Evolutionary conservation across 2,329 filamentous ascomycete species (phyloP), one percentile per base, ranked within the genome.

Genomic region (Xylaria sp.): DNA sequence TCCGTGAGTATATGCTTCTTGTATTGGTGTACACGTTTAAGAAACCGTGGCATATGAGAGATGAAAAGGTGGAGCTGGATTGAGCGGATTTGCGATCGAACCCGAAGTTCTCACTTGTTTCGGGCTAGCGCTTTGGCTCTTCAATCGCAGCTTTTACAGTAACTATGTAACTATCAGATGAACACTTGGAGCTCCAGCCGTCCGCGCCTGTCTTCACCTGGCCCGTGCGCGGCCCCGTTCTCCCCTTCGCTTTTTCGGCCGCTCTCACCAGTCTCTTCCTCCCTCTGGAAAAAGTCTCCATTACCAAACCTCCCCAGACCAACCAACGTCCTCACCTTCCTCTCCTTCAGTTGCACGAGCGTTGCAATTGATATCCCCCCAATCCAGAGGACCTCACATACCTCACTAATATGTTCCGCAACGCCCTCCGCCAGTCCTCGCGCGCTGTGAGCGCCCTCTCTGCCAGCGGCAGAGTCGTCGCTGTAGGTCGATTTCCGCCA

Each of bases 391-490:
- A 82, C 79, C 80, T 81, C 79, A 84, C 77, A 83, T 79, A 82
- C 82, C 84, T 86, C 83, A 78, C 77, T 77, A 87, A 82, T 86
- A 97, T 98, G 95, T 97, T 97, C 90, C 93, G 95, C 87, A 97
- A 93, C 91, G 94, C 95, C 88, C 89, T 98, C 86, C 91, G 94
- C 88, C 94, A 97, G 89, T 97, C 94, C 84, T 92, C 92, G 87
- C 94, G 94, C 88, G 92, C 93, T 85, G 93, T 95, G 86, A 92
- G 93, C 87, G 93, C 93, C 86, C 90, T 97, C 87, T 93, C 93
- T 91, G 92, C 93, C 81, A 89, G 92, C 81, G 90, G 93, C 89
- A 93, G 94, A 89, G 90, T 97, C 86, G 91, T 91, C 84, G 91
- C 91, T 86, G 96, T 98, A 94, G 91, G 95, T 97, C 83, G 81